Conservation (phyloP, 1,284 basidiomycete genomes). For the Naganishia sp. region DNA sequence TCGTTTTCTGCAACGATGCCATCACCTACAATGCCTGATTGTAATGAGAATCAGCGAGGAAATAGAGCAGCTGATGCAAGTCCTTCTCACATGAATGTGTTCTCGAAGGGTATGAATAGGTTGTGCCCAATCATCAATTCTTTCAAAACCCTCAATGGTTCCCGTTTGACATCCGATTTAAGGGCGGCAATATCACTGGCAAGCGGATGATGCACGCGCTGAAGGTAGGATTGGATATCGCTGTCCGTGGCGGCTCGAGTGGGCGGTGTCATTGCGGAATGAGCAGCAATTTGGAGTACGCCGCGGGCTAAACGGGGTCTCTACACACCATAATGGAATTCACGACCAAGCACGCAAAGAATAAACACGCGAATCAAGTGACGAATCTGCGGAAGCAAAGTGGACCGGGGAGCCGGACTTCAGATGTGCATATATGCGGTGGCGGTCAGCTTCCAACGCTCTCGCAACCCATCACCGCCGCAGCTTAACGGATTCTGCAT, state of each 20-base stretch:
- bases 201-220: constrained; percentile 11
- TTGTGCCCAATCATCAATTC: constrained; percentile 25
- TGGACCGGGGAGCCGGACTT: not conserved
- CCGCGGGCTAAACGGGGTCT: no score
- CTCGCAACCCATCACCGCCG: no score
- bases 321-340: no score
- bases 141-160: constrained; percentile 1
- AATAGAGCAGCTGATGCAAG: not conserved
- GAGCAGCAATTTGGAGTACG: no score
- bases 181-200: constrained; percentile 1
- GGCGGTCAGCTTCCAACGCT: no score
- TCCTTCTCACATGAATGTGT: constrained; percentile 30
- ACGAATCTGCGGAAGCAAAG: constrained; percentile 3
- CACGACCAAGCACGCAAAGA: not conserved
- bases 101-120: constrained; percentile 26
- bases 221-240: constrained; percentile 20
- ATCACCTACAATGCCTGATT: no score
- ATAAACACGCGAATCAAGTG: not conserved
- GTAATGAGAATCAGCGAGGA: not conserved
- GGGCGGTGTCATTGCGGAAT: constrained; percentile 5
- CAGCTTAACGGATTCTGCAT: no score
- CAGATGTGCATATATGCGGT: no score
- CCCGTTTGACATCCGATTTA: constrained; percentile 1
- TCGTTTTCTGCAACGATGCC: no score
- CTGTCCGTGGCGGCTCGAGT: constrained; percentile 15